A percentile compares a stretch with the other conserved stretches of the same genome.
Conservation (phyloP, 1,284 basidiomycete species). For the Violaceomyces palustris region DNA sequence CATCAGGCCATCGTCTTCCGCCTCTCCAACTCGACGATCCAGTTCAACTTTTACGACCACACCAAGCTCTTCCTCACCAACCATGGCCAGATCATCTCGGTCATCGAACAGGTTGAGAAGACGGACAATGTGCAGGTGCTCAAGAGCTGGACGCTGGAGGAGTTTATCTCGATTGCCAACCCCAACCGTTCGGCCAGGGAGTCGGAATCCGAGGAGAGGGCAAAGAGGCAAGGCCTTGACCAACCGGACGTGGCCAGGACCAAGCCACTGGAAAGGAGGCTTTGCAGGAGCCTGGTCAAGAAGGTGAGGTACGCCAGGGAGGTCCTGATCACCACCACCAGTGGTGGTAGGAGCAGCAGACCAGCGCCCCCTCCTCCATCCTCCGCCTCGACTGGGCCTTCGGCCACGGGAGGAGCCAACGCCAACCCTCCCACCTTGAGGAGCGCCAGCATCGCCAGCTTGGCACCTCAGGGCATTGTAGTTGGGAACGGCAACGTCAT, state of each 20-base stretch:
- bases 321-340: constrained; percentile 12
- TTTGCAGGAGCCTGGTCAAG: constrained; percentile 11
- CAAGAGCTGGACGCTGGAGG: constrained; percentile 68
- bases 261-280: constrained; percentile 17
- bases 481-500: too few species aligned
- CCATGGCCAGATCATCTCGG: constrained; percentile 70
- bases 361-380: too few species aligned
- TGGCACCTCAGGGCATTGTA: too few species aligned
- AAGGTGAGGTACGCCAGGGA: constrained; percentile 26
- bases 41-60: constrained; percentile 99
- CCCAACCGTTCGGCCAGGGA: constrained; percentile 34
- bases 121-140: constrained; percentile 74
- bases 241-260: constrained; percentile 6
- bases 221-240: constrained; percentile 1
- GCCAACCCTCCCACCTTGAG: too few species aligned
- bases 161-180: constrained; percentile 65
- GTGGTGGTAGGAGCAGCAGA: background rate
- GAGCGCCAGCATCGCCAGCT: too few species aligned
- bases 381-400: too few species aligned
- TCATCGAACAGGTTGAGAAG: constrained; percentile 59
- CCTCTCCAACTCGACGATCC: constrained; percentile 84
- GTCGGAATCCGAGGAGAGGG: constrained; percentile 7
- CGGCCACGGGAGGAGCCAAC: too few species aligned
- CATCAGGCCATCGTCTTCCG: constrained; percentile 96
- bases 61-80: constrained; percentile 84